Conservation (phyloP, 2,329 filamentous ascomycete species). For the Diaporthe sp. region DNA sequence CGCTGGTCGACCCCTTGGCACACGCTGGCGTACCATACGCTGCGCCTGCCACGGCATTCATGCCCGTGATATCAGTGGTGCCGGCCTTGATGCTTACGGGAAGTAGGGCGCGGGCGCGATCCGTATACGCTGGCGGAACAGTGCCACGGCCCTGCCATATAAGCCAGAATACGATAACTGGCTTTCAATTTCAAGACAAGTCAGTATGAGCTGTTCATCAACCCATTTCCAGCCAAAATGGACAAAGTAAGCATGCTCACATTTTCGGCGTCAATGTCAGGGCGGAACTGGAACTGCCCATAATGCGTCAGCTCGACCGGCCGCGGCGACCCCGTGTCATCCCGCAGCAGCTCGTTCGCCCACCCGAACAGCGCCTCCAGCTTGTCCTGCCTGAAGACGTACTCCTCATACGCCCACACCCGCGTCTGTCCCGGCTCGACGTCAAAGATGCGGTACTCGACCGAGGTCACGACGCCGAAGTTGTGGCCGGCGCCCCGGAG, state of each 20-base stretch:
- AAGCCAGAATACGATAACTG: slow-evolving; percentile 29
- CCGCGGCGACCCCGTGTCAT: background rate
- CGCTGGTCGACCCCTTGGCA: slow-evolving; percentile 7
- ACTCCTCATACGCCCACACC: slow-evolving; percentile 21
- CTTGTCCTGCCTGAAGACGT: slow-evolving; percentile 30
- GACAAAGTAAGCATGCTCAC: background rate
- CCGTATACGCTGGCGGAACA: slow-evolving; percentile 6
- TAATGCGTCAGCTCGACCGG: slow-evolving; percentile 33
- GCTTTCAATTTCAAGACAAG: background rate
- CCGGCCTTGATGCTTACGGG: slow-evolving; percentile 22
- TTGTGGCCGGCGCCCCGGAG: slow-evolving; percentile 44
- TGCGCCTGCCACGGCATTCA: slow-evolving; percentile 29
- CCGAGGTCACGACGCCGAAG: slow-evolving; percentile 25
- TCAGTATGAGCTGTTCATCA: background rate
- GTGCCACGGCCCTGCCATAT: slow-evolving; percentile 27
- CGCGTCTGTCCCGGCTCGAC: slow-evolving; percentile 9
- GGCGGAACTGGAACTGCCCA: slow-evolving; percentile 10
- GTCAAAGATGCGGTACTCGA: slow-evolving; percentile 11
- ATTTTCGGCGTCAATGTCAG: background rate
- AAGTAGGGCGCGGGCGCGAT: background rate
- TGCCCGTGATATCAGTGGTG: slow-evolving; percentile 21
- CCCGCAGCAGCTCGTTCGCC: slow-evolving; percentile 12
- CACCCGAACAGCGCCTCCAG: slow-evolving; percentile 22
- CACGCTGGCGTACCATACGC: slow-evolving; percentile 20
- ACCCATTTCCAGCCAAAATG: background rate